Base-by-base conservation (phyloP, 805 yeast species). In the Blastobotrys peoriensis region DNA sequence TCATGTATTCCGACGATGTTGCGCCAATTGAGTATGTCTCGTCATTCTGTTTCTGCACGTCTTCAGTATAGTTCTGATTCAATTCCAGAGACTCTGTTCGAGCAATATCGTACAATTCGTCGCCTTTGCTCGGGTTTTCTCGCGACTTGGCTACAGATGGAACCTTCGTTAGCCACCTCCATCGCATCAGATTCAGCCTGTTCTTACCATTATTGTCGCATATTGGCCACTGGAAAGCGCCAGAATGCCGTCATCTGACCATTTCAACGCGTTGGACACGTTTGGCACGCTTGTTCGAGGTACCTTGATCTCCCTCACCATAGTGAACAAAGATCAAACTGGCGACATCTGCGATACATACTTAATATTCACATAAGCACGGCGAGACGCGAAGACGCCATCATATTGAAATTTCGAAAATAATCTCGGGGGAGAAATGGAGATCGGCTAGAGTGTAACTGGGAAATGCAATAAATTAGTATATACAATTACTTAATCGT, bases 191-290 rank as follows among this genome's bases (percentile, higher is more conserved):
- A 8, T 25, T 13, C 8, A 13, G 13, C 10, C 30, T 25, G 8
- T 25, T 8, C 30, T 25, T 25, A 25, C 54, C 19, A 52, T 27
- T 25, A 52, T 44, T 3, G 49, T 41, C 4, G 47, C 43, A 9
- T 36, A 37, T 3, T 43, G 38, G 3, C 50, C 51, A 2, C 50
- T 25, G 5, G 43, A 21, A 6, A 52, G 36, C 15, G 52, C 58
- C 3, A 54, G 10, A 13, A 40, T 42, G 2, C 58, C 58, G 38
- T 54, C 58, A 2, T 44, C 46, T 16, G 57, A 52, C 58, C 58
- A 54, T 41, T 46, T 43, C 21, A 48, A 17, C 13, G 53, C 58
- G 18, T 50, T 49, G 5, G 48, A 41, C 6, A 25, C 35, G 16
- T 23, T 27, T 4, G 39, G 21, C n/a, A 44, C 22, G 27, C 30